phyloP scores from a whole-genome alignment of 2,329 filamentous ascomycete species.

The Penicillium hesseltinei region DNA sequence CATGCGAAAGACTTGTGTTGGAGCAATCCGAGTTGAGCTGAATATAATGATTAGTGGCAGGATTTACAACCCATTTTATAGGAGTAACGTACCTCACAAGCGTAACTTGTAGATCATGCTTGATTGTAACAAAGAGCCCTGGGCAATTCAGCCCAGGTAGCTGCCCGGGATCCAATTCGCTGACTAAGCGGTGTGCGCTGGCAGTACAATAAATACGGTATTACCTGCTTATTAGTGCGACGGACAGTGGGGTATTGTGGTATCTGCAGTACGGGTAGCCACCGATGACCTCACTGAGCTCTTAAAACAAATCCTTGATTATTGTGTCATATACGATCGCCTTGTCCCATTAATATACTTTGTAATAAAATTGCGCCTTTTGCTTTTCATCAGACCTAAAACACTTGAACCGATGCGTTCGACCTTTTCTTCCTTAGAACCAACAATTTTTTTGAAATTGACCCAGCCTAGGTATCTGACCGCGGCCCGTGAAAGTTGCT shows the following conservation, averaged over 20 bases:
- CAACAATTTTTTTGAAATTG: background rate
- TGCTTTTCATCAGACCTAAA: background rate
- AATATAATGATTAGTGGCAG: background rate
- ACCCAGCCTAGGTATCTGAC: conserved; percentile 11
- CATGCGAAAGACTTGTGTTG: conserved; percentile 3
- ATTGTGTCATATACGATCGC: conserved; percentile 3
- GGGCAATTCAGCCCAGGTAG: conserved; percentile 3
- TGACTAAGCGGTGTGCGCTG: conserved; percentile 11
- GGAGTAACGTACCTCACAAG: background rate
- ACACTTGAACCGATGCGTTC: background rate
- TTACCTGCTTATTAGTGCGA: background rate
- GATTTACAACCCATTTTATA: background rate
- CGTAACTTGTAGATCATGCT: background rate
- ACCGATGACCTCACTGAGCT: conserved; percentile 28
- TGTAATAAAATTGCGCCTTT: background rate
- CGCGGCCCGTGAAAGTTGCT: conserved; percentile 21
- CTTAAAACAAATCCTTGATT: conserved; percentile 11
- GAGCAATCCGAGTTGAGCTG: background rate
- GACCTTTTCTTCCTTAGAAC: conserved; percentile 6
- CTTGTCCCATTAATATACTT: background rate
- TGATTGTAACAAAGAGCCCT: background rate
- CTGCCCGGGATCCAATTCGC: conserved; percentile 2
- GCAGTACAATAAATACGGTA: background rate
- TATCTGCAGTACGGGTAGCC: conserved; percentile 12
- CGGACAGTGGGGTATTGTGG: background rate